Conservation (phyloP, 306 rosid species). For the Gleditsia sinensis region DNA sequence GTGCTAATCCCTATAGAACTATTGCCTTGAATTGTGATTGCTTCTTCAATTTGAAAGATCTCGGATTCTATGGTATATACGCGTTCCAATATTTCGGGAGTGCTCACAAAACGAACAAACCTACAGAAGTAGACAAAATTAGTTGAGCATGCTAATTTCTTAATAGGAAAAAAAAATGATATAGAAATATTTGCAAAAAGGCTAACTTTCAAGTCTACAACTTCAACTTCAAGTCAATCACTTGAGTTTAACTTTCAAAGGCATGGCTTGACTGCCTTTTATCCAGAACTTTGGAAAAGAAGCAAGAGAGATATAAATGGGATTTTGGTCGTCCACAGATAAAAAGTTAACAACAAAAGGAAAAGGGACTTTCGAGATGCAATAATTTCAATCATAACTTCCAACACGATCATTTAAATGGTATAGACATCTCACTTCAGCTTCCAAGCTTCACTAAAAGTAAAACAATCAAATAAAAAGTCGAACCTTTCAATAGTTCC, state of each 20-base stretch:
- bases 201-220: constrained; percentile 16
- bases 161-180: background rate
- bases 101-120: constrained; percentile 96
- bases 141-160: constrained; percentile 17
- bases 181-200: background rate
- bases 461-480: constrained; percentile 6
- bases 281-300: constrained; percentile 10
- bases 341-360: background rate
- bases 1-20: constrained; percentile 56
- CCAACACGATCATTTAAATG: background rate
- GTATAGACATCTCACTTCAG: constrained; percentile 20
- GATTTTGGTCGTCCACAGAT: constrained; percentile 7
- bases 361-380: background rate
- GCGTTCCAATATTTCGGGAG: constrained; percentile 94
- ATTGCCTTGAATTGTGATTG: constrained; percentile 87
- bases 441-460: constrained; percentile 11
- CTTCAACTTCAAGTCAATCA: background rate
- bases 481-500: constrained; percentile 82
- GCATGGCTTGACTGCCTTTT: constrained; percentile 18
- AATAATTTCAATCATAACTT: constrained; percentile 24
- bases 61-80: constrained; percentile 85
- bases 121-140: constrained; percentile 46
- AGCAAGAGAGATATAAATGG: background rate
- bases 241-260: background rate
- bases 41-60: constrained; percentile 93